Evolutionary conservation across 2,329 filamentous ascomycete genomes (phyloP).

Genomic region (Penicillium corylophilum): DNA sequence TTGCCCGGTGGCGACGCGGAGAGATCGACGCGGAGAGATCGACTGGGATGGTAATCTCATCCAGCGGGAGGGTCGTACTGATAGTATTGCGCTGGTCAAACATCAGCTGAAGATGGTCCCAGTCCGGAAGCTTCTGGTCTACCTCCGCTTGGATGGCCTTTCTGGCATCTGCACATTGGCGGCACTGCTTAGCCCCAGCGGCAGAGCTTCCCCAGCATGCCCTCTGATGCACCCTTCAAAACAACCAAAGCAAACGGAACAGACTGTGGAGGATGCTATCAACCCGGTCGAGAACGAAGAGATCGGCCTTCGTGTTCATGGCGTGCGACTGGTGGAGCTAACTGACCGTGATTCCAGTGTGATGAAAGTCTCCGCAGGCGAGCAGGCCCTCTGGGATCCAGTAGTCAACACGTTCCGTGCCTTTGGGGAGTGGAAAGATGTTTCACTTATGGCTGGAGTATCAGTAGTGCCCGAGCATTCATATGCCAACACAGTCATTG

Average conservation of each 20-base stretch:
- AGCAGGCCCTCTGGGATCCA: constrained; percentile 71
- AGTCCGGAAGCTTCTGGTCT: constrained; percentile 70
- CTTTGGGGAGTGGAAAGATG: constrained; percentile 78
- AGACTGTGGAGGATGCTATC: constrained; percentile 24
- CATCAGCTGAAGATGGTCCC: constrained; percentile 53
- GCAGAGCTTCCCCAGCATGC: constrained; percentile 34
- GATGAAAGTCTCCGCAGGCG: constrained; percentile 88
- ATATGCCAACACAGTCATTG: constrained; percentile 74
- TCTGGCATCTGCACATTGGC: constrained; percentile 79
- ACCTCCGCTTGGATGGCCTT: constrained; percentile 80
- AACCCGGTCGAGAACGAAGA: constrained; percentile 17
- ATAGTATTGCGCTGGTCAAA: constrained; percentile 41
- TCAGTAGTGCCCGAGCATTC: constrained; percentile 74
- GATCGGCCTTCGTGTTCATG: constrained; percentile 68
- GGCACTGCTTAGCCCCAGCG: constrained; percentile 67
- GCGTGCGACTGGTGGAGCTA: constrained; percentile 80
- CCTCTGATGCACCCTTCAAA: constrained; percentile 37
- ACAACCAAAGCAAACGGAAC: constrained; percentile 18
- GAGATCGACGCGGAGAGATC: constrained; percentile 89
- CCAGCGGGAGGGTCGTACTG: constrained; percentile 42
- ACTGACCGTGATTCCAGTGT: constrained; percentile 92
- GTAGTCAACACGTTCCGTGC: constrained; percentile 89
- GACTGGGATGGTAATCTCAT: constrained; percentile 74
- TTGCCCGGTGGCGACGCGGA: constrained; percentile 72
- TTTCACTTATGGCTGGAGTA: constrained; percentile 78